These are phyloP conservation scores for Cystoisospora suis DNA, from an alignment of 169 alveolate genomes.

Conservation along the genomic window DNA sequence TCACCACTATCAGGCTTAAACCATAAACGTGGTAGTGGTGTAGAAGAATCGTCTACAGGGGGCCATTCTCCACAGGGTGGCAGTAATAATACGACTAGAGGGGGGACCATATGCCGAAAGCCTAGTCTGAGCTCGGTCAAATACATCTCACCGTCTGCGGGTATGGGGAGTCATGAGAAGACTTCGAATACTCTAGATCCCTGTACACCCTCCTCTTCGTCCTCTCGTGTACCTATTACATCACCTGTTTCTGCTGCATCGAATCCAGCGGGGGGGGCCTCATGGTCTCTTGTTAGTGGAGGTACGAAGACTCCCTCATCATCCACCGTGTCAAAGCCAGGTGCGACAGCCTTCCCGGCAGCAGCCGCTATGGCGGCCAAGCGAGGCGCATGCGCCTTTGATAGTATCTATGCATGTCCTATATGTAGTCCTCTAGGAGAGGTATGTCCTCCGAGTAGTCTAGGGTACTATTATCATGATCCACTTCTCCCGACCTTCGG, in stretches of 20 bases:
- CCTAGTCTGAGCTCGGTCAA: no score
- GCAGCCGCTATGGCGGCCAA: background rate
- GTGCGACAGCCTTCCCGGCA: background rate
- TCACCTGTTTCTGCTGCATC: no score
- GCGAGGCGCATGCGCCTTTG: background rate
- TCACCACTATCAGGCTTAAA: no score
- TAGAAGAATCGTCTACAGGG: no score
- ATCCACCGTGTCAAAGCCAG: background rate
- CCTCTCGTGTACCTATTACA: no score
- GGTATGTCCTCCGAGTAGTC: background rate
- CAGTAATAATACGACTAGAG: no score
- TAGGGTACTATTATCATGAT: constrained; percentile 24
- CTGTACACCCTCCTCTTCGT: background rate
- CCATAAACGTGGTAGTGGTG: no score
- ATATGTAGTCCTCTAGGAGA: constrained; percentile 27
- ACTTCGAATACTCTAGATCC: no score
- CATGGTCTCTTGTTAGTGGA: background rate
- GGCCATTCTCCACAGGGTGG: no score
- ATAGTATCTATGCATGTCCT: constrained; percentile 2
- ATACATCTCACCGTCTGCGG: no score
- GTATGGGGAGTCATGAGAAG: no score
- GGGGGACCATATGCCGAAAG: no score
- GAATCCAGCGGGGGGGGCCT: background rate
- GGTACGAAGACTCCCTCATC: background rate
- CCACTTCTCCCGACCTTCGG: background rate